Base-by-base conservation (phyloP, 305 asterid species). In the Fraxinus floribunda region DNA sequence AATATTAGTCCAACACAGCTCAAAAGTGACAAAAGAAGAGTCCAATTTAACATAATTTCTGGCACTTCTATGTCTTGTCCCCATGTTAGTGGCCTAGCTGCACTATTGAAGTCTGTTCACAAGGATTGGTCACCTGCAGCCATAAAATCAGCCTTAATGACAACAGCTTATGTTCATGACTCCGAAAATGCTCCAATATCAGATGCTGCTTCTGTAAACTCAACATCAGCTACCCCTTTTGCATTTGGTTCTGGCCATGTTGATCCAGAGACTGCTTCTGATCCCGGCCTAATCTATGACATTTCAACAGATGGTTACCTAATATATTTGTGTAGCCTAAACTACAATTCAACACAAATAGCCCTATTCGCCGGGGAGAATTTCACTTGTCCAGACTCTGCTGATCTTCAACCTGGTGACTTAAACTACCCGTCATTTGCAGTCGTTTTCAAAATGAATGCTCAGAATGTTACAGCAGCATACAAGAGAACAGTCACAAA, bases 61-160 rank as follows among this genome's bases (percentile, higher is more conserved):
- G 97, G 97, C 64, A 93, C 97, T 10, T 93, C 97, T 26, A 93
- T 93, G 97, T 93, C 97, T 0, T 93, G 97, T 30, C 97, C 97
- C 5, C 97, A 93, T 46, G 87, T 93, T 7, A 88, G 92, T 75
- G 97, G 97, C 77, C 35, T 93, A 35, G 92, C 92, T 2, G 97
- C 95, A 36, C 84, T 93, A 0, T 86, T 93, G 66, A 93, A 89
- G 81, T 90, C 95, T 9, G 60, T 55, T 34, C 97, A 88, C 77
- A 64, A 49, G 49, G 79, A 84, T 10, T 93, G 97, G 97, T 93
- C 97, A 5, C 95, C 97, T 1, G 95, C 97, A 16, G 97, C 94
- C 9, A 87, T 93, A 39, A 93, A 90, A 57, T 93, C 97, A 4
- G 97, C 97, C 71, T 11, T 93, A 5, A 92, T 93, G 97, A 92